Conservation (phyloP, 192 early-diverging fungal species). For the Coemansia interrupta region DNA sequence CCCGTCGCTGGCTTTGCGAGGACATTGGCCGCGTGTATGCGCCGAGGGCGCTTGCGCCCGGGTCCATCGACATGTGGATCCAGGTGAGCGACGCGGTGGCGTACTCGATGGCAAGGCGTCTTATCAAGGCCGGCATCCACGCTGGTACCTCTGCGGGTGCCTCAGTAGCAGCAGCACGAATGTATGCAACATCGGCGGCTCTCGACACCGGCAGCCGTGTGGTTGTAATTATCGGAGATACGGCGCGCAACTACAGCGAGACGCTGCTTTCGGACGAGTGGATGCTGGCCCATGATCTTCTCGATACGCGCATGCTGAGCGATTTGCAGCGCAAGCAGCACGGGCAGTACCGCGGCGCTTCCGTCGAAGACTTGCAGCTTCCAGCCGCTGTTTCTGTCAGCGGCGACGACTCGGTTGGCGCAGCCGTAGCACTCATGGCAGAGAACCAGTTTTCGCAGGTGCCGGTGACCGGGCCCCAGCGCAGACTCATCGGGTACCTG, state of each 20-base stretch:
- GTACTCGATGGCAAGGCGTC: conserved; percentile 63
- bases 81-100: conserved; percentile 67
- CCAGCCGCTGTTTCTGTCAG: conserved; percentile 72
- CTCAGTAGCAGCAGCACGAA: conserved; percentile 60
- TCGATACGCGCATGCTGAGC: conserved; percentile 59
- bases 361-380: conserved; percentile 80
- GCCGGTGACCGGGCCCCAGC: conserved; percentile 65
- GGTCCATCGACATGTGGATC: conserved; percentile 61
- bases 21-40: conserved; percentile 68
- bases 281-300: conserved; percentile 71
- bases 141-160: conserved; percentile 67
- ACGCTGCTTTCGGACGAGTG: conserved; percentile 74
- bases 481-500: conserved; percentile 74
- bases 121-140: conserved; percentile 61
- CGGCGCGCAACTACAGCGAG: conserved; percentile 65
- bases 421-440: conserved; percentile 72
- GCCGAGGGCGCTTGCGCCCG: conserved; percentile 54
- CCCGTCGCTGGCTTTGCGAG: conserved; percentile 62
- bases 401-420: conserved; percentile 55
- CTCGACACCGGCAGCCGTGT: conserved; percentile 38
- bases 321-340: conserved; percentile 58
- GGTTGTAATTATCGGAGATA: conserved; percentile 63
- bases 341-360: conserved; percentile 73
- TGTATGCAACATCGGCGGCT: conserved; percentile 37
- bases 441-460: conserved; percentile 85